Evolutionary conservation across 495 filamentous ascomycete species (phyloP), one percentile per base, ranked within the genome.

Genomic region (Penicillium pancosmium): DNA sequence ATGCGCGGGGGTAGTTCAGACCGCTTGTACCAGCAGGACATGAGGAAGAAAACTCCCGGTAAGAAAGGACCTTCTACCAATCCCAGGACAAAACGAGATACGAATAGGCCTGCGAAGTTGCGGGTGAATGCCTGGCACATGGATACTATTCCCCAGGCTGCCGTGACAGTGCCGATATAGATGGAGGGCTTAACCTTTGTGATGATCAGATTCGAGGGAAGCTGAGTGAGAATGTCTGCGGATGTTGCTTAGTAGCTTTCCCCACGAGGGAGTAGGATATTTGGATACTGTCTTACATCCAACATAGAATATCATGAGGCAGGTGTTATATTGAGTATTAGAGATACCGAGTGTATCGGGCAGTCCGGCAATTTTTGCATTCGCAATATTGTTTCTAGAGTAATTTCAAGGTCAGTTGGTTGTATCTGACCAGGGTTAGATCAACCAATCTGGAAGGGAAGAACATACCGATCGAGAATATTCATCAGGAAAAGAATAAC

Each of bases 1-100:
- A 83, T 78, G 34, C 78, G 68, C 15, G 70, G 68, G 18, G 78
- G 76, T 34, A 85, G 60, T 57, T 86, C 84, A 40, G 70, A 68
- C 47, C 78, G 69, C 1, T 80, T 86, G 60, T 86, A 84, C 82
- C 82, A 86, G 57, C 79, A 80, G 5, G 76, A 80, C 46, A 85
- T 73, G 33, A 82, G 77, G 50, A 80, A 74, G 8, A 84, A 52
- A 7, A 56, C 58, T 1, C 58, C 58, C 2, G 58, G 57, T 31
- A 60, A 34, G 23, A 60, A 60, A 2, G 57, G 57, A 8, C 51
- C 51, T 55, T 60, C 57, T 12, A 55, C 46, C 34, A 60, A 8
- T 15, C 57, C 57, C 12, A 60, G 52, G 15, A 60, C 44, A 13
- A 60, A 27, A 5, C 57, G 57, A 9, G 27, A 49, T 4, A 54